A percentile compares a stretch with the other conserved stretches of the same genome.
These are phyloP conservation scores for Fomitopsis betulina DNA, from an alignment of 1,284 basidiomycete species.

Conservation along the genomic window DNA sequence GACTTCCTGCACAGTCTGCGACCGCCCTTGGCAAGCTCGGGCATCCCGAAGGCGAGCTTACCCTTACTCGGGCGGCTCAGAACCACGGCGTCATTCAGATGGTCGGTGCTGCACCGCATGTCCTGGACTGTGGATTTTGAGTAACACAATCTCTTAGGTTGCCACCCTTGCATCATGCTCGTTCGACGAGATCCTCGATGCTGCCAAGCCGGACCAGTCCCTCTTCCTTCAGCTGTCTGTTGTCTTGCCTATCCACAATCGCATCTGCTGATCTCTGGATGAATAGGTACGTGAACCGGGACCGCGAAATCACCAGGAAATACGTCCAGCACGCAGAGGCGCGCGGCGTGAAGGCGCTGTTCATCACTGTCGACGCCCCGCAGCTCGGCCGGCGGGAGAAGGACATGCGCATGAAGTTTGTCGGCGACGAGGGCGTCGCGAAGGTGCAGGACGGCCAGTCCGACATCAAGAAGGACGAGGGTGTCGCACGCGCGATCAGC, in stretches of 20 bases:
- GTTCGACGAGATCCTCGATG: constrained; percentile 86
- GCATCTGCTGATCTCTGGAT: not conserved
- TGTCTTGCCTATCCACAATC: constrained; percentile 14
- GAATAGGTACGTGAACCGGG: constrained; percentile 77
- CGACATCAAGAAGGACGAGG: constrained; percentile 46
- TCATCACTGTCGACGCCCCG: constrained; percentile 92
- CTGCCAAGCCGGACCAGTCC: constrained; percentile 64
- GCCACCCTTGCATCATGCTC: constrained; percentile 86
- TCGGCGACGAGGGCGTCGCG: constrained; percentile 72
- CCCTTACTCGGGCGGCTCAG: constrained; percentile 81
- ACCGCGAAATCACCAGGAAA: constrained; percentile 76
- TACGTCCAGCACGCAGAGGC: constrained; percentile 82
- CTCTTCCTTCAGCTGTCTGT: constrained; percentile 74
- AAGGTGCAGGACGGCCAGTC: constrained; percentile 39
- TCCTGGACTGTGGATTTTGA: too few species aligned
- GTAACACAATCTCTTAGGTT: constrained; percentile 28
- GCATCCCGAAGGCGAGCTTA: constrained; percentile 89
- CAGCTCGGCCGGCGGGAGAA: constrained; percentile 86
- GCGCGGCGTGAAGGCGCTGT: constrained; percentile 83
- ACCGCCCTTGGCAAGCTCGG: constrained; percentile 89
- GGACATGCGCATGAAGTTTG: constrained; percentile 94
- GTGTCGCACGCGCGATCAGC: constrained; percentile 92
- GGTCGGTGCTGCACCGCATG: constrained; percentile 37
- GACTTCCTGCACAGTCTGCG: constrained; percentile 43
- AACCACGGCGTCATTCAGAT: constrained; percentile 84